These are phyloP conservation scores for Cunninghamia lanceolata DNA, from an alignment of 75 land plant genomes.

Conservation along the genomic window DNA sequence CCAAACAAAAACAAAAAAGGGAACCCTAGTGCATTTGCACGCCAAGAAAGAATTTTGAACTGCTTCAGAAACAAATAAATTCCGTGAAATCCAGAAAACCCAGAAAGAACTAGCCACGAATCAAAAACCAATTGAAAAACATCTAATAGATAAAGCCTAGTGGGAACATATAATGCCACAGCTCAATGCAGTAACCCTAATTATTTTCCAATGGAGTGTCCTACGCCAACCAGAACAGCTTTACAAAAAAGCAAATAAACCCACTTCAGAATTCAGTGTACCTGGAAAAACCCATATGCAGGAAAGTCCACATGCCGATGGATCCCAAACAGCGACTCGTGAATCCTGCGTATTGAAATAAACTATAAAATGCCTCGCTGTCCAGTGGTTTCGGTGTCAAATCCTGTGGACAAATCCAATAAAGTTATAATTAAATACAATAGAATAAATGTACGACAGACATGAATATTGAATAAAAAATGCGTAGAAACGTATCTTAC, in stretches of 20 bases:
- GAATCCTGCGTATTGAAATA: neutral
- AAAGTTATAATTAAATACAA: neutral
- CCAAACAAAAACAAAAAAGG: neutral
- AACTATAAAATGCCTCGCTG: neutral
- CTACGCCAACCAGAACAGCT: neutral
- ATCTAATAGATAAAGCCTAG: neutral
- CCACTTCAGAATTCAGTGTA: neutral
- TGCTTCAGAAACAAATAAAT: neutral
- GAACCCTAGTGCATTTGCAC: neutral
- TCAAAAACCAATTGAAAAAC: neutral
- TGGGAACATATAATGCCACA: neutral
- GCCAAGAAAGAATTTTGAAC: neutral
- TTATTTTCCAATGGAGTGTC: neutral
- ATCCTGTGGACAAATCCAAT: neutral
- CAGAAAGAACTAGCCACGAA: neutral
- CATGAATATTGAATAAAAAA: neutral
- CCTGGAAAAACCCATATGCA: neutral
- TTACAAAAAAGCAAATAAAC: neutral
- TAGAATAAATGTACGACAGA: neutral
- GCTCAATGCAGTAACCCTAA: neutral
- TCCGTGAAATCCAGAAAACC: neutral
- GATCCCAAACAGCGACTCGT: neutral
- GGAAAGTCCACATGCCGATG: neutral
- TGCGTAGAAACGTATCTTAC: neutral
- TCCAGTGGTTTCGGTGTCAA: neutral